Evolutionary conservation across 495 filamentous ascomycete genomes (phyloP).

Genomic region (Talaromyces trachyspermus): DNA sequence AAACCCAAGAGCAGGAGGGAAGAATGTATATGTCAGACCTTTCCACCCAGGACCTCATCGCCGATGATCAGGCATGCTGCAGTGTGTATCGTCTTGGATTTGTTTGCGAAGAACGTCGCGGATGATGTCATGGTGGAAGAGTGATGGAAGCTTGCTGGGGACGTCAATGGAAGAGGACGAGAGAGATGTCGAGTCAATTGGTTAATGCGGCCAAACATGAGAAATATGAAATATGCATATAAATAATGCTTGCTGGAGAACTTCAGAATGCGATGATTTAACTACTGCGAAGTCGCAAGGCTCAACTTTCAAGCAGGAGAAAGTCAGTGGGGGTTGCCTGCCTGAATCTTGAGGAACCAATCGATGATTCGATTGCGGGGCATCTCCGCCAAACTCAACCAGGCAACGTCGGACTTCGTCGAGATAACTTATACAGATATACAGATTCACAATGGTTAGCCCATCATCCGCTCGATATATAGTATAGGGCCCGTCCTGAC

Average conservation of each 20-base stretch:
- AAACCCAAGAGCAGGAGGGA: not conserved
- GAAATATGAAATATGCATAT: not conserved
- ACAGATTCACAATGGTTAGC: not conserved
- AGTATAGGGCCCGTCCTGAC: not conserved
- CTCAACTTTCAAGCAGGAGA: too few relatives aligned
- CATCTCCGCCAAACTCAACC: too few relatives aligned
- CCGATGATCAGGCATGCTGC: conserved; percentile 94
- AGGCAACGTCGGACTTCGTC: too few relatives aligned
- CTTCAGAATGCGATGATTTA: too few relatives aligned
- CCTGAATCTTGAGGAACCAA: too few relatives aligned
- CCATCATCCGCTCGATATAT: not conserved
- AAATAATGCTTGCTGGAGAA: too few relatives aligned
- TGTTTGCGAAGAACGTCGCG: conserved; percentile 39
- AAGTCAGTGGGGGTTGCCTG: too few relatives aligned
- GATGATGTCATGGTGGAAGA: conserved; percentile 49
- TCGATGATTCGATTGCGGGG: too few relatives aligned
- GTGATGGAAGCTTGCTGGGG: conserved; percentile 12
- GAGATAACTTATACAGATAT: not conserved
- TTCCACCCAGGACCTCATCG: conserved; percentile 94
- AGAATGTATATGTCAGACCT: conserved; percentile 50
- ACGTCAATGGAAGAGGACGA: conserved; percentile 39
- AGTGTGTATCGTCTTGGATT: conserved; percentile 66
- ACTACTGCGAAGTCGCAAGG: too few relatives aligned
- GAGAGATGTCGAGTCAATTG: conserved; percentile 69
- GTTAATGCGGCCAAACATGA: conserved; percentile 69